phyloP scores from a whole-genome alignment of 2,329 filamentous ascomycete genomes.

The Aspergillus sp. region DNA sequence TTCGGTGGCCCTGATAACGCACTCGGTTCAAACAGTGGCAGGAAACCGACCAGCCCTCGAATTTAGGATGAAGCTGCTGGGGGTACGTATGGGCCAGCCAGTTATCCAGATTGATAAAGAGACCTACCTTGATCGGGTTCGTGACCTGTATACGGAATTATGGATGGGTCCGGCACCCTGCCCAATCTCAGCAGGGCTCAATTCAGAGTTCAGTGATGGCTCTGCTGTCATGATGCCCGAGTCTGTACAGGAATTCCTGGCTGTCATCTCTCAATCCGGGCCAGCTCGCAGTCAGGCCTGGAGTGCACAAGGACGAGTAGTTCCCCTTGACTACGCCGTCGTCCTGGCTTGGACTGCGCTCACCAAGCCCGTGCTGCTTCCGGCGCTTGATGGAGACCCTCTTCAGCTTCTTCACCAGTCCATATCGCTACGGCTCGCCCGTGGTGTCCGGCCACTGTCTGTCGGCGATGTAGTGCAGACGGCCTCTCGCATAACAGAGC shows the following conservation, averaged over 20 bases:
- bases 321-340: conserved; percentile 5
- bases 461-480: conserved; percentile 1
- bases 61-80: not conserved
- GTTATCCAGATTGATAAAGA: not conserved
- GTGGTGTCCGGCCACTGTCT: not conserved
- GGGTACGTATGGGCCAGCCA: not conserved
- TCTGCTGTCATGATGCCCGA: not conserved
- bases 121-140: not conserved
- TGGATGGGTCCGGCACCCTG: not conserved
- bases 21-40: not conserved
- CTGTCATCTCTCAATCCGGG: not conserved
- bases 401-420: conserved; percentile 8
- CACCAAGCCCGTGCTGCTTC: not conserved
- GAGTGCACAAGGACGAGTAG: not conserved
- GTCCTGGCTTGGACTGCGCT: conserved; percentile 7
- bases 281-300: not conserved
- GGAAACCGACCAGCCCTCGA: not conserved
- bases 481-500: not conserved
- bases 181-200: not conserved
- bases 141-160: not conserved
- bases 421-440: not conserved
- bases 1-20: not conserved
- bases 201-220: not conserved
- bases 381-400: not conserved
- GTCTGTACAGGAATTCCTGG: not conserved